These are phyloP conservation scores for Pichia sp. DNA, from an alignment of 1,139 yeast species.

Conservation along the genomic window DNA sequence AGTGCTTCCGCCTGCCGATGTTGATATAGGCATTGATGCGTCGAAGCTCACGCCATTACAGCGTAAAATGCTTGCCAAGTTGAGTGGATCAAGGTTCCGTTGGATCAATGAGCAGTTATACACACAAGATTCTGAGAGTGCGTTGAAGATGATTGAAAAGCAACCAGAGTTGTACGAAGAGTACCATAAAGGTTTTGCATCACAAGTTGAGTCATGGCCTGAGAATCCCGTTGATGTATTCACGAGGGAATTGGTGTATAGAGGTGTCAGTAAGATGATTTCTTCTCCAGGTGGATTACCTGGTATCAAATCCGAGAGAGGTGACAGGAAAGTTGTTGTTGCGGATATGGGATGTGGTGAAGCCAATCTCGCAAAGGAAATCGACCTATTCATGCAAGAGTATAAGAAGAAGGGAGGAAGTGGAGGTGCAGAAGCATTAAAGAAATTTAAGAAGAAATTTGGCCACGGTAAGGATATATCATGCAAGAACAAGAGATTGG, in stretches of 20 bases:
- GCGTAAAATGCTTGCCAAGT: slow-evolving; percentile 90
- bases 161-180: slow-evolving; percentile 91
- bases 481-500: slow-evolving; percentile 32
- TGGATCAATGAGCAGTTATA: slow-evolving; percentile 97
- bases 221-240: slow-evolving; percentile 93
- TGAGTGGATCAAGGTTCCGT: slow-evolving; percentile 90
- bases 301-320: slow-evolving; percentile 46
- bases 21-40: slow-evolving; percentile 17
- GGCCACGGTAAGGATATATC: slow-evolving; percentile 20
- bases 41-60: slow-evolving; percentile 79
- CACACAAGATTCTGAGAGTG: slow-evolving; percentile 73
- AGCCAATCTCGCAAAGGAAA: slow-evolving; percentile 72
- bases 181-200: slow-evolving; percentile 90
- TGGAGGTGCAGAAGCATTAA: slow-evolving; percentile 17
- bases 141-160: slow-evolving; percentile 60
- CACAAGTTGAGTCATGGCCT: slow-evolving; percentile 96
- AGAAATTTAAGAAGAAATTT: slow-evolving; percentile 30
- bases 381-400: slow-evolving; percentile 38
- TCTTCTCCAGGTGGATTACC: slow-evolving; percentile 89
- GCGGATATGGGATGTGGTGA: slow-evolving; percentile 99
- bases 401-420: slow-evolving; percentile 29
- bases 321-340: slow-evolving; percentile 48
- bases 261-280: slow-evolving; percentile 54
- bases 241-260: slow-evolving; percentile 59
- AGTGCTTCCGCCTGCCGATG: slow-evolving; percentile 17